Evolutionary conservation across 805 yeast genomes (phyloP).

Genomic region (Pichia californica): DNA sequence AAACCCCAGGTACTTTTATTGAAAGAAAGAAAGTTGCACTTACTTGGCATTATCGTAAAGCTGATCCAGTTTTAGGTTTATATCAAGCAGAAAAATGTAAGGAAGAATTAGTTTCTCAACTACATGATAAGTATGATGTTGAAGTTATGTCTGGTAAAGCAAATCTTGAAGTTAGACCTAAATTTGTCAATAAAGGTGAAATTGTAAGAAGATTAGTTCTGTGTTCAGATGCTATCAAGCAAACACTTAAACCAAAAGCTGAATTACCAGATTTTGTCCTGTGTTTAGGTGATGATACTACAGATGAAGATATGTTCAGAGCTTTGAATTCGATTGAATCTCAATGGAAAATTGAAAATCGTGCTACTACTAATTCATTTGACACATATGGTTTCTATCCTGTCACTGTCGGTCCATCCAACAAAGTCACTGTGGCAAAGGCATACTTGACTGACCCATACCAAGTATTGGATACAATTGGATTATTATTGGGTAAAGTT

Average conservation of each 20-base stretch:
- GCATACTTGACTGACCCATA: slow-evolving; percentile 79
- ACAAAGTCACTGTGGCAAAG: slow-evolving; percentile 77
- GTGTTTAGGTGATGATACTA: slow-evolving; percentile 92
- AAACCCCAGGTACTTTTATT: slow-evolving; percentile 83
- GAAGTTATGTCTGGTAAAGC: slow-evolving; percentile 98
- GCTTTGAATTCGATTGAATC: slow-evolving; percentile 61
- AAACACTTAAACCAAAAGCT: slow-evolving; percentile 21
- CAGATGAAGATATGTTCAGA: slow-evolving; percentile 96
- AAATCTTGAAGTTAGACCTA: slow-evolving; percentile 94
- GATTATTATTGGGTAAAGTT: slow-evolving; percentile 71
- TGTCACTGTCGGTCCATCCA: slow-evolving; percentile 89
- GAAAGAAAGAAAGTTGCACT: slow-evolving; percentile 90
- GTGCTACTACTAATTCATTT: slow-evolving; percentile 38
- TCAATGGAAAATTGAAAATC: slow-evolving; percentile 39
- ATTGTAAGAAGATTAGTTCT: slow-evolving; percentile 76
- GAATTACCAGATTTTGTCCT: slow-evolving; percentile 75
- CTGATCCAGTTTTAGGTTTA: slow-evolving; percentile 89
- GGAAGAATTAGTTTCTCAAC: slow-evolving; percentile 51
- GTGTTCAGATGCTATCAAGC: slow-evolving; percentile 48
- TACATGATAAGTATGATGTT: slow-evolving; percentile 58
- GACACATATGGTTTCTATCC: slow-evolving; percentile 67
- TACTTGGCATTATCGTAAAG: slow-evolving; percentile 95
- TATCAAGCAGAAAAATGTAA: slow-evolving; percentile 76
- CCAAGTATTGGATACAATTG: slow-evolving; percentile 80
- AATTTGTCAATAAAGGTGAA: slow-evolving; percentile 93